Evolutionary conservation across 1,284 basidiomycete genomes (phyloP).

Genomic region (Caloboletus inedulis): DNA sequence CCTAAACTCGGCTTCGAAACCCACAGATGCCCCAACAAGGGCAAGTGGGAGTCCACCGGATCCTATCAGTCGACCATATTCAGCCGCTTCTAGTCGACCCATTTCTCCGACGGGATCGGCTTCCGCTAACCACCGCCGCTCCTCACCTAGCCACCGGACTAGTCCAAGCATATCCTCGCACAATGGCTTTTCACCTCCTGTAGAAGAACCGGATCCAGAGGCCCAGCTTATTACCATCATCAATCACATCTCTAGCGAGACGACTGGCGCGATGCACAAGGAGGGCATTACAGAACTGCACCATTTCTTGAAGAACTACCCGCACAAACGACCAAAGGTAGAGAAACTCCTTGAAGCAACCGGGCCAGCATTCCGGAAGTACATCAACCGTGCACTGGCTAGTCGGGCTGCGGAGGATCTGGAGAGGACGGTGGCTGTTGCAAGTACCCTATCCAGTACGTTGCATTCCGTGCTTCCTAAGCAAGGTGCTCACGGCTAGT

Average conservation of each 20-base stretch:
- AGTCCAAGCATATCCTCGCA: conserved; percentile 62
- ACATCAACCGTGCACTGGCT: conserved; percentile 78
- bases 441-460: conserved; percentile 75
- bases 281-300: conserved; percentile 96
- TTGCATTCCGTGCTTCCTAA: conserved; percentile 15
- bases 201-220: conserved; percentile 77
- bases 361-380: conserved; percentile 79
- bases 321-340: conserved; percentile 82
- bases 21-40: conserved; percentile 37
- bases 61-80: conserved; percentile 44
- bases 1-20: conserved; percentile 62
- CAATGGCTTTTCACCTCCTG: conserved; percentile 47
- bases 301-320: conserved; percentile 90
- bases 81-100: conserved; percentile 58
- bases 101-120: conserved; percentile 60
- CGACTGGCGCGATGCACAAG: conserved; percentile 77
- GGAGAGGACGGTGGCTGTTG: conserved; percentile 72
- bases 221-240: conserved; percentile 81
- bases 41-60: conserved; percentile 41
- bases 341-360: conserved; percentile 83
- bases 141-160: conserved; percentile 60
- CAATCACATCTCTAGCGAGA: conserved; percentile 86
- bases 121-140: conserved; percentile 51
- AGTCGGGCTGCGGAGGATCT: conserved; percentile 83
- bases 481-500: conserved; percentile 16